Base-by-base conservation (phyloP, 164 flowering plant genomes). In the Magnolia sinica region DNA sequence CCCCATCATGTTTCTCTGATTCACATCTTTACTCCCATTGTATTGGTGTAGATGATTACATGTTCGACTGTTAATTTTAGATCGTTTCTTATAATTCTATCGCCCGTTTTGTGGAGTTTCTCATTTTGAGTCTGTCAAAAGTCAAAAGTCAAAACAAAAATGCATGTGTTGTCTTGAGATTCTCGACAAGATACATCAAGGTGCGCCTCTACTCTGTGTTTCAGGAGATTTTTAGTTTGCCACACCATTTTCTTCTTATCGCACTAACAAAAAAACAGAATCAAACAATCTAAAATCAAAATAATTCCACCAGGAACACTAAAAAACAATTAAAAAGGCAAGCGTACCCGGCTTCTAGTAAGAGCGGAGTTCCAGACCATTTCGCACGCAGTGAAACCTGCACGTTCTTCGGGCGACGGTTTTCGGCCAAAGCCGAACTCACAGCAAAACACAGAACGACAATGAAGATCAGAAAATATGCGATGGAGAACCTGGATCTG, bases 351-450 rank as follows among this genome's bases (percentile, higher is more conserved):
- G 99, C 99, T 88, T 96, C 99, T n/a, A 96, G 51, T 64, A 96
- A 85, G 11, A 96, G 58, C 3, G 99, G 89, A 77, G 99, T 96
- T 49, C 98, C 96, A n/a, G 95, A 77, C 99, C 99, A 96, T 79
- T 96, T 94, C 31, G 98, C 97, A n/a, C 88, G 91, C 82, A 96
- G 89, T 3, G 97, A 89, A 45, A 88, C 96, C 84, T 96, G 93
- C 24, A 96, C 99, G 73, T 96, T 96, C 83, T 96, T 96, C 27
- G 98, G 96, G 49, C 88, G 84, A 72, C 87, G 94, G 78, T 45
- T 85, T 76, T 88, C 81, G 1, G 85, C 90, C 70, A 50, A 77
- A 79, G 78, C 84, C 8, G 81, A 82, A 83, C 68, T 51, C 75
- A 80, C 84, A 71, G 50, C 74, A 22, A 78, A 52, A 24, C 80